Percentiles rank a stretch among this genome's conserved stretches.
These are phyloP conservation scores for Raphanus hybrid DNA, from an alignment of 441 rosid genomes.

Conservation along the genomic window DNA sequence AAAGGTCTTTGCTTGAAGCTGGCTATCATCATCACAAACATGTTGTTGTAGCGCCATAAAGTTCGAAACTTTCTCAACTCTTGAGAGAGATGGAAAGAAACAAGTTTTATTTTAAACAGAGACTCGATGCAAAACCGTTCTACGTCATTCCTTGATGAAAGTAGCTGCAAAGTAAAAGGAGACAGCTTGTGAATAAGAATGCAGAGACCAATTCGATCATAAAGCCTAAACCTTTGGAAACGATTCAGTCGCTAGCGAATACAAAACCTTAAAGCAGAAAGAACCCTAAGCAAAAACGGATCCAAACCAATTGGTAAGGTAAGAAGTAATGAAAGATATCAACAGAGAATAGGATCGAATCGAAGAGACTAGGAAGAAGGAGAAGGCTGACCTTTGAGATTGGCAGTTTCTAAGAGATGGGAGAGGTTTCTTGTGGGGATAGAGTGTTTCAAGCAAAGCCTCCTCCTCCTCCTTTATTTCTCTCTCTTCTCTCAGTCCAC, in stretches of 20 bases:
- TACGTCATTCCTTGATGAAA: constrained; percentile 9
- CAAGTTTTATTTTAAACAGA: background rate
- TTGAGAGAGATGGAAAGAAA: constrained; percentile 26
- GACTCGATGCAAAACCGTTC: background rate
- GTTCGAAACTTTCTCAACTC: constrained; percentile 18
- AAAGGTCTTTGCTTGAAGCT: constrained; percentile 37
- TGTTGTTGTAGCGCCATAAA: constrained; percentile 49
- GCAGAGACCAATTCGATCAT: background rate
- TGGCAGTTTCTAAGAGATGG: constrained; percentile 3
- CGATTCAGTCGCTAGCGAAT: background rate
- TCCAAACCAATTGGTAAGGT: constrained; percentile 11
- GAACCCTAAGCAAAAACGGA: background rate
- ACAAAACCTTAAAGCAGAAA: background rate
- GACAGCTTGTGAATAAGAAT: constrained; percentile 7
- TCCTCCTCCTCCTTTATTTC: background rate
- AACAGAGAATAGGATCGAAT: background rate
- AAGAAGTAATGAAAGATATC: background rate
- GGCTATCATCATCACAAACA: constrained; percentile 40
- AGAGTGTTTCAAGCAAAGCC: constrained; percentile 30
- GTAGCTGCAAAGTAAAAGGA: constrained; percentile 19
- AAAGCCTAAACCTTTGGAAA: constrained; percentile 1
- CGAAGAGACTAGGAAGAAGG: background rate
- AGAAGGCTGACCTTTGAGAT: constrained; percentile 28
- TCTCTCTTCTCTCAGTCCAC: constrained; percentile 1
- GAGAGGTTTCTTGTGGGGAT: constrained; percentile 39